Percentiles rank a stretch among this genome's conserved stretches.
Evolutionary conservation across 1,284 basidiomycete genomes (phyloP).

Genomic region (Malassezia restricta): DNA sequence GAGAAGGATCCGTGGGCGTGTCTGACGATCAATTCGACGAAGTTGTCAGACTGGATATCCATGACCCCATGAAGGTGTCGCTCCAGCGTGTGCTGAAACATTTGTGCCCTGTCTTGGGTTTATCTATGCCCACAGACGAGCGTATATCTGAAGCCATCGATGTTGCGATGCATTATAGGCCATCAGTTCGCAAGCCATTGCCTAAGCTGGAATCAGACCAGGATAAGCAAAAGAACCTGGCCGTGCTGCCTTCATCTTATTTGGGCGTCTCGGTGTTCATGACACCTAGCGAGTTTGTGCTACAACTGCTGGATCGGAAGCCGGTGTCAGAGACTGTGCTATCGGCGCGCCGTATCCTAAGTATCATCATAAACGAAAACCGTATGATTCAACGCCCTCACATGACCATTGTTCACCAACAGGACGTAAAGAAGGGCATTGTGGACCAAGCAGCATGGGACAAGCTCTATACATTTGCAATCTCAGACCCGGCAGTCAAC

Average conservation of each 20-base stretch:
- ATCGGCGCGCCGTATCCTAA: slow-evolving; percentile 12
- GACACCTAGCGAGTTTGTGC: slow-evolving; percentile 9
- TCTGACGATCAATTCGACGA: slow-evolving; percentile 54
- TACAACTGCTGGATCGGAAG: slow-evolving; percentile 6
- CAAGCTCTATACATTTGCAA: slow-evolving; percentile 17
- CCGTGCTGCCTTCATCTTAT: slow-evolving; percentile 19
- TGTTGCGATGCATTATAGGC: neutral
- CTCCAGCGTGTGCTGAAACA: slow-evolving; percentile 10
- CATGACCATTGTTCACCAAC: slow-evolving; percentile 66
- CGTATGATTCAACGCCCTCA: slow-evolving; percentile 61
- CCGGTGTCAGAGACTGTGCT: neutral
- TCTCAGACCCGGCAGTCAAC: slow-evolving; percentile 49
- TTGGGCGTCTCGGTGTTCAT: slow-evolving; percentile 29
- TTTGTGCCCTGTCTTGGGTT: slow-evolving; percentile 14
- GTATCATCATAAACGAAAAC: slow-evolving; percentile 35
- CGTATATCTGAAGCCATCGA: slow-evolving; percentile 15
- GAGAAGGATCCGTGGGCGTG: slow-evolving; percentile 32
- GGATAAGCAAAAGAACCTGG: neutral
- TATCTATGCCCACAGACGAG: slow-evolving; percentile 12
- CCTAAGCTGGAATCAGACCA: slow-evolving; percentile 13
- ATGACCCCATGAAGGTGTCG: slow-evolving; percentile 45
- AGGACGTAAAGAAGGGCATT: neutral
- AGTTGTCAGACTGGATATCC: slow-evolving; percentile 57
- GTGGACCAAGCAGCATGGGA: slow-evolving; percentile 28
- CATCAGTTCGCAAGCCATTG: slow-evolving; percentile 4